Base-by-base conservation (phyloP, 2,329 filamentous ascomycete genomes). In the Arthrobotrys entomopaga region DNA sequence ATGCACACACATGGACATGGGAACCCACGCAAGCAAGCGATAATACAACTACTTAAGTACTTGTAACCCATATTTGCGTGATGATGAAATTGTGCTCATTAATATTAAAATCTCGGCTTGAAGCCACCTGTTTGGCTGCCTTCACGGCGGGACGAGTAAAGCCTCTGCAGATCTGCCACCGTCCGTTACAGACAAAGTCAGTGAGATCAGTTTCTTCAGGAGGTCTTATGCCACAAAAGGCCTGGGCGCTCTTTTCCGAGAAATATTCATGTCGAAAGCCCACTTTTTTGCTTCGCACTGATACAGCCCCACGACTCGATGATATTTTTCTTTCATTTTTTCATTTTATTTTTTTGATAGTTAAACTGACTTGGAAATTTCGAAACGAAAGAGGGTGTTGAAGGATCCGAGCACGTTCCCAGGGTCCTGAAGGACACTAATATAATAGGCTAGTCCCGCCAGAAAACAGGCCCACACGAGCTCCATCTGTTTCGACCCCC, bases 11-110 rank as follows among this genome's bases (percentile, higher is more conserved):
- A n/a, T n/a, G n/a, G n/a, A n/a, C n/a, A n/a, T n/a, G n/a, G 63
- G 69, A 60, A 72, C 67, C 67, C 67, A 13, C 24, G 67, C 67
- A 72, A 72, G 67, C 67, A 72, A 72, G 67, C 67, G 67, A 72
- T 42, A 38, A 72, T 42, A 38, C 42, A 70, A 29, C 38, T 50
- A n/a, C 34, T 16, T n/a, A 22, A 13, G 13, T 50, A 22, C n/a
- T 11, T 24, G 5, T 16, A 2, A 13, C 19, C 16, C 8, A 19
- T 50, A 13, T 22, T 50, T 22, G 7, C 29, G 29, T 34, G 42
- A 52, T 26, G 54, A 54, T 65, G 60, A 72, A 60, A 72, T 72
- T 65, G 49, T 50, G 60, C 29, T 34, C 29, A 34, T 34, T 34
- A 34, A 34, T 53, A 70, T 48, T 65, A 64, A 72, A 72, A 65